phyloP scores from a whole-genome alignment of 345 rosid genomes.

The Iberis pinnata region DNA sequence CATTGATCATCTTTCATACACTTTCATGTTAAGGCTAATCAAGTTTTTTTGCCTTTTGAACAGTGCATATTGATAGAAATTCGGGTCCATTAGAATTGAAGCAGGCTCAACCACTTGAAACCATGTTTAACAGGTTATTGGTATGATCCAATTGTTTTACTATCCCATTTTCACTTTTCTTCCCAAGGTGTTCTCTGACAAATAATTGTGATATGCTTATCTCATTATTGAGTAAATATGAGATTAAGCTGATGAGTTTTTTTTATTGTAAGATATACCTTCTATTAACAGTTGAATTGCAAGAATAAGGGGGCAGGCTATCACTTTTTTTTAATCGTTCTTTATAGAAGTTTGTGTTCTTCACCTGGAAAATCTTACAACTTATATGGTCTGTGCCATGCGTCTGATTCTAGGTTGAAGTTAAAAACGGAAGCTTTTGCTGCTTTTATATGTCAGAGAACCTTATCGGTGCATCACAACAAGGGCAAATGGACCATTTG shows the following conservation, averaged over 20 bases:
- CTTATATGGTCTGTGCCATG: conserved; percentile 1
- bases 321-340: not conserved
- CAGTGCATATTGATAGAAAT: conserved; percentile 34
- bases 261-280: not conserved
- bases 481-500: conserved; percentile 28
- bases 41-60: conserved; percentile 18
- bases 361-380: conserved; percentile 6
- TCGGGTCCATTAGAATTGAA: conserved; percentile 40
- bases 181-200: not conserved
- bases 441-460: conserved; percentile 74
- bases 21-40: conserved; percentile 19
- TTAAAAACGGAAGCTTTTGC: conserved; percentile 47
- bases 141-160: conserved; percentile 39
- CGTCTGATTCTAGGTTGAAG: conserved; percentile 53
- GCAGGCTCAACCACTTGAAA: conserved; percentile 41
- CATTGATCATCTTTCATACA: conserved; percentile 1
- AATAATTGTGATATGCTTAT: not conserved
- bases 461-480: conserved; percentile 38
- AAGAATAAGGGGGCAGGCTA: not conserved
- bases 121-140: conserved; percentile 66
- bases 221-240: not conserved
- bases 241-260: not conserved
- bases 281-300: not conserved
- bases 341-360: conserved; percentile 10
- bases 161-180: conserved; percentile 1